A percentile compares a stretch with the other conserved stretches of the same genome.
Evolutionary conservation across 2,329 filamentous ascomycete genomes (phyloP).

Genomic region (Beauveria sp.): DNA sequence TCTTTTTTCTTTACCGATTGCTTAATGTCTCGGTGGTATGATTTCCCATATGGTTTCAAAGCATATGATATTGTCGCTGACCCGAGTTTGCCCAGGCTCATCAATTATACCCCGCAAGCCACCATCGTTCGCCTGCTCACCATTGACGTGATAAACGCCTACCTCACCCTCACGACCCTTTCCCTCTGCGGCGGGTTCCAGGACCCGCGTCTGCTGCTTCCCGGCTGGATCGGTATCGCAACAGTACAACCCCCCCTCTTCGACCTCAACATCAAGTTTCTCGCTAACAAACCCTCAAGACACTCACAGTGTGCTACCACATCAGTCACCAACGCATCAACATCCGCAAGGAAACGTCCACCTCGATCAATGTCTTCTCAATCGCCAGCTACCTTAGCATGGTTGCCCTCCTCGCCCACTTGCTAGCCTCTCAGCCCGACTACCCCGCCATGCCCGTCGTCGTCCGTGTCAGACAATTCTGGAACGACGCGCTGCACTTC

Average conservation of each 20-base stretch:
- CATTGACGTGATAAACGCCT: conserved; percentile 66
- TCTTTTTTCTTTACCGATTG: conserved; percentile 81
- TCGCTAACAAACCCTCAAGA: conserved; percentile 37
- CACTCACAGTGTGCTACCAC: conserved; percentile 67
- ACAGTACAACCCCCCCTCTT: conserved; percentile 42
- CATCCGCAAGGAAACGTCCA: conserved; percentile 71
- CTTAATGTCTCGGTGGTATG: conserved; percentile 73
- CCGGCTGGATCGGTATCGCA: conserved; percentile 71
- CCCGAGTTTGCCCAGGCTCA: conserved; percentile 47
- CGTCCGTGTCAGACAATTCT: conserved; percentile 27
- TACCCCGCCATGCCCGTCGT: conserved; percentile 54
- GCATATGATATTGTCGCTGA: neutral
- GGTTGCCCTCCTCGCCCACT: conserved; percentile 58
- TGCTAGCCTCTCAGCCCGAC: conserved; percentile 54
- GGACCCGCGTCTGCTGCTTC: conserved; percentile 63
- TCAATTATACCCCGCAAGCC: conserved; percentile 75
- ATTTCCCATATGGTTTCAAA: conserved; percentile 8
- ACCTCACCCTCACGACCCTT: conserved; percentile 65
- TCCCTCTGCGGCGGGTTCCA: conserved; percentile 62
- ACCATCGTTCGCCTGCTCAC: conserved; percentile 73
- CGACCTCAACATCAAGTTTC: neutral
- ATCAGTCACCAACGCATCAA: conserved; percentile 71
- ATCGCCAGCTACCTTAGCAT: conserved; percentile 71
- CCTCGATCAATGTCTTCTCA: conserved; percentile 70
- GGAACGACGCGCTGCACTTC: conserved; percentile 27